Evolutionary conservation across 1,284 basidiomycete species (phyloP).

Genomic region (Sporisorium scitamineum): DNA sequence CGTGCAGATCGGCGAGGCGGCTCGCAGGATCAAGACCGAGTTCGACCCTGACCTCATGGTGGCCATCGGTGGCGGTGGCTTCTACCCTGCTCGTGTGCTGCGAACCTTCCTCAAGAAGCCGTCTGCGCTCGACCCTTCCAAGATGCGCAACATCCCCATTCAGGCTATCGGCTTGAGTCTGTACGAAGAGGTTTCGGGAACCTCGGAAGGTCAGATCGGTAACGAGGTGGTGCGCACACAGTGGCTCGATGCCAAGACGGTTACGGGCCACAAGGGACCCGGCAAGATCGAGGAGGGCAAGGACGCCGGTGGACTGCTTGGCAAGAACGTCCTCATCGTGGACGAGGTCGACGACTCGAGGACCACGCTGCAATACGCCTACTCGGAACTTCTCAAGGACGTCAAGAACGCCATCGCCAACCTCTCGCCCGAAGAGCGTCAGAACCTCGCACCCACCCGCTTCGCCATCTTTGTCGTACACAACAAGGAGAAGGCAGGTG

Average conservation of each 20-base stretch:
- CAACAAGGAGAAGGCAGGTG: conserved; percentile 64
- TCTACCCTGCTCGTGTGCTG: conserved; percentile 68
- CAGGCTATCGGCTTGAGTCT: conserved; percentile 68
- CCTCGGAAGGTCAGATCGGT: conserved; percentile 62
- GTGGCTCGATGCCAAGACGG: conserved; percentile 65
- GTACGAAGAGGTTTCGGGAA: conserved; percentile 67
- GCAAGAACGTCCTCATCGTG: conserved; percentile 68
- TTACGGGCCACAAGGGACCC: conserved; percentile 39
- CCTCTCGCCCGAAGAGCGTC: conserved; percentile 56
- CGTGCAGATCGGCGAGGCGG: conserved; percentile 59
- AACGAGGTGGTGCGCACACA: conserved; percentile 67
- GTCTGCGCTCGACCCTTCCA: conserved; percentile 52
- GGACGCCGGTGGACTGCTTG: conserved; percentile 64
- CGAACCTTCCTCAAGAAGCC: conserved; percentile 67
- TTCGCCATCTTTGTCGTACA: conserved; percentile 69
- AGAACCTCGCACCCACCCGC: conserved; percentile 61
- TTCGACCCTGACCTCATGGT: conserved; percentile 66
- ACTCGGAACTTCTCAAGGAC: conserved; percentile 67
- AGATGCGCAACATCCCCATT: conserved; percentile 68
- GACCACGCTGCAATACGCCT: conserved; percentile 68
- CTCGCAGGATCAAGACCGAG: conserved; percentile 61
- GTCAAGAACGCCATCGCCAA: conserved; percentile 59
- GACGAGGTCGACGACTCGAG: conserved; percentile 69
- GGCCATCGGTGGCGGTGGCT: conserved; percentile 67
- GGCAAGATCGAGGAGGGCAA: conserved; percentile 58